Evolutionary conservation across 2,329 filamentous ascomycete species (phyloP).

Genomic region (Colletotrichum higginsianum): DNA sequence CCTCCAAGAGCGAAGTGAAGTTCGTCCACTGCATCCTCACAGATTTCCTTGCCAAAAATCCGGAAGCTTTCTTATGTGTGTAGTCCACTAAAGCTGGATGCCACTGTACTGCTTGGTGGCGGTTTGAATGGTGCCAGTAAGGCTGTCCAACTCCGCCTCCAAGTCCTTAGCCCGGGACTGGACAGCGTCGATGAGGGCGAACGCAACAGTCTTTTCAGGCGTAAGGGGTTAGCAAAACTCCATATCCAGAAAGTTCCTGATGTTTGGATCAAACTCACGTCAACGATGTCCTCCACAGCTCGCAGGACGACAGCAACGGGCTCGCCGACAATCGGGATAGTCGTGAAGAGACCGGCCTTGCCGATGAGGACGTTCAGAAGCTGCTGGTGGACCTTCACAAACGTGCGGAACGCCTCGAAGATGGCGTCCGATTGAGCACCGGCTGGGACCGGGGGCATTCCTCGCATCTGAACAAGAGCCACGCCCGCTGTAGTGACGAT

Average conservation of each 20-base stretch:
- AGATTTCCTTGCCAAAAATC: too few species aligned
- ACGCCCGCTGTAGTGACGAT: constrained; percentile 47
- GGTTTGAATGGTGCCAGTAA: not conserved
- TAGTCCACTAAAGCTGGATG: too few species aligned
- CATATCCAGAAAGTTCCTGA: too few species aligned
- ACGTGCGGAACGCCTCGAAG: constrained; percentile 49
- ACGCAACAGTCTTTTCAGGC: constrained; percentile 41
- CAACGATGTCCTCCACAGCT: constrained; percentile 45
- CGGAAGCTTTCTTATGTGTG: too few species aligned
- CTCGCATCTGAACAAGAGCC: constrained; percentile 44
- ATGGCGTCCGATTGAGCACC: constrained; percentile 43
- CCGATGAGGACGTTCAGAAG: constrained; percentile 54
- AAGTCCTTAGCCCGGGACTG: constrained; percentile 47
- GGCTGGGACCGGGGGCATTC: constrained; percentile 34
- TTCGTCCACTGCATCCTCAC: too few species aligned
- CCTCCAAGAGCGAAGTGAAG: too few species aligned
- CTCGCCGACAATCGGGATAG: constrained; percentile 48
- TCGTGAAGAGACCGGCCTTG: constrained; percentile 50
- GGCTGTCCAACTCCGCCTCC: accelerated
- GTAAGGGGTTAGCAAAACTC: not conserved
- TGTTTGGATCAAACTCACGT: constrained; percentile 45
- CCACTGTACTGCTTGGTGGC: too few species aligned
- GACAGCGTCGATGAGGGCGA: constrained; percentile 42
- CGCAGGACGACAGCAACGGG: constrained; percentile 49
- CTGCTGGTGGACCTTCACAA: constrained; percentile 50